Conservation (phyloP, 2,329 filamentous ascomycete species). For the Colletotrichum scovillei region DNA sequence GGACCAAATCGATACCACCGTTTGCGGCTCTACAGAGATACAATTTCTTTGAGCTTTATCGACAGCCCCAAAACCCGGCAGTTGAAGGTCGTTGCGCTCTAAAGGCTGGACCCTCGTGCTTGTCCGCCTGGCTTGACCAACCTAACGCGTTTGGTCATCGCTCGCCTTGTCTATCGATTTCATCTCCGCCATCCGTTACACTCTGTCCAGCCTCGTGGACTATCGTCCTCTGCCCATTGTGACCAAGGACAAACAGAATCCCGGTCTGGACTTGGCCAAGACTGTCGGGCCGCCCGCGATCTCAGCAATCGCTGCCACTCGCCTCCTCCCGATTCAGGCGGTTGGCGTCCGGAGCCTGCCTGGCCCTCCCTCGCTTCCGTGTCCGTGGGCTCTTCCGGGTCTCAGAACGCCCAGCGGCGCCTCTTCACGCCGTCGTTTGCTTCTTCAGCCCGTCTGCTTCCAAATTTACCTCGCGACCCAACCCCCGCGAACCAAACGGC, state of each 20-base stretch:
- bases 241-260: neutral
- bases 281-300: neutral
- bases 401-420: slow-evolving; percentile 5
- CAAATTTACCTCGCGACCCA: neutral
- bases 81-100: neutral
- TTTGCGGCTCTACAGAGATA: neutral
- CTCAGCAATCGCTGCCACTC: neutral
- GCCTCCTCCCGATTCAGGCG: neutral
- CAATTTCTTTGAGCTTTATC: slow-evolving; percentile 16
- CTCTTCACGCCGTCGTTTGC: neutral
- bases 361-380: neutral
- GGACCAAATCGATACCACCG: neutral
- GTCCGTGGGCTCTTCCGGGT: neutral
- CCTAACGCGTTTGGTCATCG: slow-evolving; percentile 1
- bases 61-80: neutral
- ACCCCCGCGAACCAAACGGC: neutral
- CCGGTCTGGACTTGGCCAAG: slow-evolving; percentile 2
- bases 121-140: neutral
- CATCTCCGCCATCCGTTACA: slow-evolving; percentile 11
- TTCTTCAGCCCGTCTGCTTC: neutral
- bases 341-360: neutral
- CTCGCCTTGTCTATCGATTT: slow-evolving; percentile 6
- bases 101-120: neutral
- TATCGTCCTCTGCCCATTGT: neutral
- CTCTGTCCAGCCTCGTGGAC: slow-evolving; percentile 4